Base-by-base conservation (phyloP, 129 eudicot species). In the Tagetes patula region DNA sequence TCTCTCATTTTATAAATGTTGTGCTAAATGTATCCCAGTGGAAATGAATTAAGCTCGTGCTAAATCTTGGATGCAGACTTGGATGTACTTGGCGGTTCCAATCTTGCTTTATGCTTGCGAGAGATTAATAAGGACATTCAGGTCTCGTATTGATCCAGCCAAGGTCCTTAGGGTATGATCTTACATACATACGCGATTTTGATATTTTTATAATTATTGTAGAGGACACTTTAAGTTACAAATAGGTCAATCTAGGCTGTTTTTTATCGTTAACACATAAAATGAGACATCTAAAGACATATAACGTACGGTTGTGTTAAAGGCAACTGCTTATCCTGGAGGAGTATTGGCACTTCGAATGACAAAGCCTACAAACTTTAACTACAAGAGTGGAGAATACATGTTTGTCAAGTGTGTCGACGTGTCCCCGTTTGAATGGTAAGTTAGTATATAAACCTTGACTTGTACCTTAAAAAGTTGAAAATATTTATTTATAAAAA, bases 341-440 rank as follows among this genome's bases (percentile, higher is more conserved):
- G 84, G 89, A 41, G 97, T 92, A 60, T 73, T 92, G 80, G 83
- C 93, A 42, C 89, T 92, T 77, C 85, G 85, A 81, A 81, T 92
- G 92, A 85, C 92, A 52, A 92, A 87, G 85, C 98, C 98, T 0
- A 81, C 82, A 64, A 89, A 88, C 6, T 92, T 89, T 75, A 80
- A 82, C 64, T 92, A 87, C 83, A 89, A 85, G 78, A 92, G 98
- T 79, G 98, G 98, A 47, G 86, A 87, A 71, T 92, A 92, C 73
- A 89, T 89, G 84, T 89, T 86, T 79, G 86, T 92, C 82, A 92
- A 92, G 43, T 92, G 98, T 67, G 85, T 87, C 14, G 89, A 86
- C 56, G 95, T 92, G 71, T 87, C 98, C 14, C 98, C 92, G 48
- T 85, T 87, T 73, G 98, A 92, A 81, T 92, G 98, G 98, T 92